These are phyloP conservation scores for Sporodiniella umbellata DNA, from an alignment of 371 early-diverging fungal species.

Conservation along the genomic window DNA sequence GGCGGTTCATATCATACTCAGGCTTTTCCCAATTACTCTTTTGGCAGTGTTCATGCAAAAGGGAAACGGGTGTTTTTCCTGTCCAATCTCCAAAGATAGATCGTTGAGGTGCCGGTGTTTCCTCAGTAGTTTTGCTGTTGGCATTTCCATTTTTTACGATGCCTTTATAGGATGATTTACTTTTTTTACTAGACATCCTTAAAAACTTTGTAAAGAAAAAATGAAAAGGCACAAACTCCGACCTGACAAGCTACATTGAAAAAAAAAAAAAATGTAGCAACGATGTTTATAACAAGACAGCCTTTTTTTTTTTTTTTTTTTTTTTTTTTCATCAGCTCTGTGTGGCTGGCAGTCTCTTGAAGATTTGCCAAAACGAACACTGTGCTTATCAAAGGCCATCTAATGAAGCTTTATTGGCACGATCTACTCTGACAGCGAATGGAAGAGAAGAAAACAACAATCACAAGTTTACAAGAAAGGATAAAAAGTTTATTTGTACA, in stretches of 20 bases:
- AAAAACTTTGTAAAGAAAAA: neutral
- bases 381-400: too few species aligned
- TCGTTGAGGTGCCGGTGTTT: constrained; percentile 17
- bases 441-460: too few species aligned
- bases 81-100: constrained; percentile 79
- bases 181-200: constrained; percentile 33
- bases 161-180: constrained; percentile 3
- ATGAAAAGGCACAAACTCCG: neutral
- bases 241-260: neutral
- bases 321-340: too few species aligned
- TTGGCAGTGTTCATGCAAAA: constrained; percentile 79
- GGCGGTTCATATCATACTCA: constrained; percentile 48
- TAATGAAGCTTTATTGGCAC: too few species aligned
- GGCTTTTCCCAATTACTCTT: constrained; percentile 78
- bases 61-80: constrained; percentile 78
- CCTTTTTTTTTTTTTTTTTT: too few species aligned
- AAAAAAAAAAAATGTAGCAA: too few species aligned
- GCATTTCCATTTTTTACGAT: constrained; percentile 45
- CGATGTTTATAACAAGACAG: too few species aligned
- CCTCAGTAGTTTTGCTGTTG: constrained; percentile 8
- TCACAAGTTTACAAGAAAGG: too few species aligned
- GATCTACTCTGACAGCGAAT: too few species aligned
- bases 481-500: too few species aligned
- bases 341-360: too few species aligned
- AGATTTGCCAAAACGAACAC: too few species aligned